A percentile compares a stretch with the other conserved stretches of the same genome.
Evolutionary conservation across 768 basidiomycete genomes (phyloP).

Genomic region (Mycena haematopus): DNA sequence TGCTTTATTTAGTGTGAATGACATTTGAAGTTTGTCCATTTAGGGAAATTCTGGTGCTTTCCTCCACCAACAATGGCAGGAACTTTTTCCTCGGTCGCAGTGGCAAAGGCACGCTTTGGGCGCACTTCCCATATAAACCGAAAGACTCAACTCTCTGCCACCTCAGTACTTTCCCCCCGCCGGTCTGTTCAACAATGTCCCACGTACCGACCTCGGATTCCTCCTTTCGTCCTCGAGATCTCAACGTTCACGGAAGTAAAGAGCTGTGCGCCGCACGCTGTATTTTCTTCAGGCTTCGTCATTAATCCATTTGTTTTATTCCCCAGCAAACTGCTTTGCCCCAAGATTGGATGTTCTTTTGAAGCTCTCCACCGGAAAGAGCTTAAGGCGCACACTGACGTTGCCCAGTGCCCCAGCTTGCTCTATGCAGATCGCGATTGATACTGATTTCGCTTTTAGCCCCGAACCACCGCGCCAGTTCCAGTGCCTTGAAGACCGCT

Average conservation of each 20-base stretch:
- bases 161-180: not conserved
- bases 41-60: not conserved
- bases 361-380: slow-evolving; percentile 1
- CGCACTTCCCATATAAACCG: slow-evolving; percentile 11
- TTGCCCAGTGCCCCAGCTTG: slow-evolving; percentile 1
- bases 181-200: not conserved
- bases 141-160: not conserved
- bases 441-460: not conserved
- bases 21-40: not conserved
- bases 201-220: not conserved
- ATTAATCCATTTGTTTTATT: not conserved
- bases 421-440: not conserved
- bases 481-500: slow-evolving; percentile 4
- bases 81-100: not conserved
- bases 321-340: not conserved
- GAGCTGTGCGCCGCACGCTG: not conserved
- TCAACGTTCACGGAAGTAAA: not conserved
- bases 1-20: too few relatives aligned
- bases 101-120: not conserved
- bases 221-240: not conserved
- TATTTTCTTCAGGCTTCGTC: not conserved
- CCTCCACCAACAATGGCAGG: not conserved
- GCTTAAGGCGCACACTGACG: slow-evolving; percentile 6
- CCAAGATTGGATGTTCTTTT: slow-evolving; percentile 8
- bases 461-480: not conserved